Conservation (phyloP, 2,329 filamentous ascomycete species). For the Aspergillus fructus region DNA sequence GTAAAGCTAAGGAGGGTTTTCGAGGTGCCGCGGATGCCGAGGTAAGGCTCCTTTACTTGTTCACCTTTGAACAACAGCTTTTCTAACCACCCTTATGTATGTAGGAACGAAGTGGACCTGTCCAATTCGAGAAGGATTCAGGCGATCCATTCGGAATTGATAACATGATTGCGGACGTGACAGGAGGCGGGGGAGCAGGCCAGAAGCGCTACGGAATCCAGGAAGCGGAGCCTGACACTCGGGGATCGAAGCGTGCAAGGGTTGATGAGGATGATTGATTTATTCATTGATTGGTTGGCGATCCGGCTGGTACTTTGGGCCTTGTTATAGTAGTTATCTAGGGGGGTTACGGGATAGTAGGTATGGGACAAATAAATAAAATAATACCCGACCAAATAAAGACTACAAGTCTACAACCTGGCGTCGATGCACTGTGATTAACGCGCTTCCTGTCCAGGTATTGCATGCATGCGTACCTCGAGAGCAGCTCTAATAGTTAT, state of each 20-base stretch:
- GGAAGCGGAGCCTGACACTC: constrained; percentile 36
- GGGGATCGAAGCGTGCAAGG: constrained; percentile 66
- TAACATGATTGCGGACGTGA: constrained; percentile 81
- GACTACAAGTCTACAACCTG: background rate
- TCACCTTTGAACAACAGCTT: background rate
- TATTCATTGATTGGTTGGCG: constrained; percentile 1
- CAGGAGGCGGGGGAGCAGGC: constrained; percentile 49
- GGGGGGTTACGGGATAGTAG: background rate
- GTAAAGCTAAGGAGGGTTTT: constrained; percentile 80
- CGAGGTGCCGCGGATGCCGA: constrained; percentile 79
- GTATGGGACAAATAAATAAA: background rate
- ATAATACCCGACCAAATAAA: background rate
- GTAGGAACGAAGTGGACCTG: constrained; percentile 79
- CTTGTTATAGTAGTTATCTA: background rate
- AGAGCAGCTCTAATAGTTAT: background rate
- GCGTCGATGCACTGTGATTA: background rate
- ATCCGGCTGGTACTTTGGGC: constrained; percentile 4
- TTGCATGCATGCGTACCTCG: background rate
- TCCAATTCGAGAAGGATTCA: constrained; percentile 90
- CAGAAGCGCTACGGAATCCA: constrained; percentile 48
- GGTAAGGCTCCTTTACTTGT: constrained; percentile 46
- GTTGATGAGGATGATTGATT: constrained; percentile 65
- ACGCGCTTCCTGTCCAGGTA: background rate
- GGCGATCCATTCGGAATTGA: constrained; percentile 92
- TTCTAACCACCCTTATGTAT: background rate